Evolutionary conservation across 208 protist species (phyloP), one percentile per base, ranked within the genome.

Genomic region (Leishmania arabica): DNA sequence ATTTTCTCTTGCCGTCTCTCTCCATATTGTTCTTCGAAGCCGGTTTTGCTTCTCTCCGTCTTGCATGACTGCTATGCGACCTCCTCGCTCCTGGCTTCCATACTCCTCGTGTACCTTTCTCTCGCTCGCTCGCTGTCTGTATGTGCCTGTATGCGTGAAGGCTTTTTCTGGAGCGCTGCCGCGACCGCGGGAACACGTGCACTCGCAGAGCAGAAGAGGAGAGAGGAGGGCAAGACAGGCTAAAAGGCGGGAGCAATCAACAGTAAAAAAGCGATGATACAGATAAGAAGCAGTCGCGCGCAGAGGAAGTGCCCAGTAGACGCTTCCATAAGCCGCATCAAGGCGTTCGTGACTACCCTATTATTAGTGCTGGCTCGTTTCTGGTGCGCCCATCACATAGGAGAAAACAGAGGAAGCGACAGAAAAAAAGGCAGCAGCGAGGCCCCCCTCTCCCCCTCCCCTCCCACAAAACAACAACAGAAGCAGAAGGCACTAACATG

Each of bases 1-100:
- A 51, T 47, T 40, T 75, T 60, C 31, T 76, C 78, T 58, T 73
- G 77, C 56, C 75, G 62, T 76, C 62, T 58, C 11, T 75, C 77
- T 24, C 8, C 37, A 17, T 3, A 0, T 24, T 24, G n/a, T 62
- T 7, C 56, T 31, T 66, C 27, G 27, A 54, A 54, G 51, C 51
- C 17, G 15, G 5, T 69, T 17, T 69, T 4, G 64, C 31, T 6
- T 24, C 31, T 9, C 60, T 34, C 15, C 45, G 7, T 69, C 5
- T 69, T 34, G 27, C n/a, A 42, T 6, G n/a, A 34, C 6, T 27
- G 27, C 34, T 19, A 9, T 69, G 0, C 56, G 2, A 62, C 8
- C 27, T 42, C 31, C 64, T 69, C 64, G n/a, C 40, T n/a, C 66
- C 66, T 13, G 19, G 13, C 65, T 42, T 42, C 7, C 65, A 31